Conservation (phyloP, 306 rosid species). For the Begonia fuchsioides region DNA sequence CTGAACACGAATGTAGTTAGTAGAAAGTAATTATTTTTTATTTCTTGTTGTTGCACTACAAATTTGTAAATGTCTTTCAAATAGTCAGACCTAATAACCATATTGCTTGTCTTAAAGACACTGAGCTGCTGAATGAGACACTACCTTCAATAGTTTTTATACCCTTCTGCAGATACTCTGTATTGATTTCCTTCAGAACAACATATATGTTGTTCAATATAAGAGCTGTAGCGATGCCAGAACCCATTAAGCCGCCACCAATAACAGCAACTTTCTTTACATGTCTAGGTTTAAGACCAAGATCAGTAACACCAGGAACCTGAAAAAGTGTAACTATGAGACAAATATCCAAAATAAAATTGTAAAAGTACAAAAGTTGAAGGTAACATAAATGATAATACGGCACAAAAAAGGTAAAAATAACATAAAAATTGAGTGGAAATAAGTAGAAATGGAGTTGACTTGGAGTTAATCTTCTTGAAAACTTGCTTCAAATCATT, state of each 20-base stretch:
- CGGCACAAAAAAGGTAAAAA: conserved; percentile 2
- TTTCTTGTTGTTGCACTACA: no score
- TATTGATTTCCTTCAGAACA: conserved; percentile 75
- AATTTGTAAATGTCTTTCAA: no score
- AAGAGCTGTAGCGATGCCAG: conserved; percentile 92
- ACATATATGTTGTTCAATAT: conserved; percentile 55
- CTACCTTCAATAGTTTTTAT: conserved; percentile 61
- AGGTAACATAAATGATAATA: no score
- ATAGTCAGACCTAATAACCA: not conserved
- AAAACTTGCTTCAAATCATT: conserved; percentile 11
- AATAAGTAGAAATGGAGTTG: no score
- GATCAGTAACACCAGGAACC: conserved; percentile 83
- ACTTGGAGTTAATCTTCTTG: not conserved
- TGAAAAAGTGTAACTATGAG: conserved; percentile 16
- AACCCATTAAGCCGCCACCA: conserved; percentile 99
- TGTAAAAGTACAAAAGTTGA: no score
- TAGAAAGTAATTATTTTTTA: no score
- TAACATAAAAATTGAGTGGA: conserved; percentile 2
- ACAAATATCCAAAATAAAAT: no score
- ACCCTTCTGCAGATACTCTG: conserved; percentile 70
- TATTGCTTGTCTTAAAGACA: not conserved
- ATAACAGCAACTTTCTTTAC: conserved; percentile 78
- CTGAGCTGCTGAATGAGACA: conserved; percentile 4
- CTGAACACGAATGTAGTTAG: no score
- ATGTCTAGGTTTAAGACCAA: conserved; percentile 81